Base-by-base conservation (phyloP, 2,329 filamentous ascomycete genomes). In the Xenoacremonium recifei region DNA sequence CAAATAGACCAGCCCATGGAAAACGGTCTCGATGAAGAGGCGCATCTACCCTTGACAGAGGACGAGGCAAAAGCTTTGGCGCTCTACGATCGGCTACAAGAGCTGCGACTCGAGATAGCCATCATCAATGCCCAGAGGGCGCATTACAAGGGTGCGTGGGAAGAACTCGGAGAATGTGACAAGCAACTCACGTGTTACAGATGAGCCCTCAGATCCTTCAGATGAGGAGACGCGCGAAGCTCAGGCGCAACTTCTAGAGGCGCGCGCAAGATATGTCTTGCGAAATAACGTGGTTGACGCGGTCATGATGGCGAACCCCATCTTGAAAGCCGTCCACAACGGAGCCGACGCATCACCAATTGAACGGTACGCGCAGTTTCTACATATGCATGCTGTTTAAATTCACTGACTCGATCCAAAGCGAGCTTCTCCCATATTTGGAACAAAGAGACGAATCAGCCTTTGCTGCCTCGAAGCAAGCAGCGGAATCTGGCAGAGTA, bases 291-390 rank as follows among this genome's bases (percentile, higher is more conserved):
- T 87, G 17, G 72, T 84, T 17, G 80, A 86, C 47, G 81, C 76
- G 35, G 80, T 88, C 39, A 66, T 93, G 51, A 80, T 81, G 53
- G 82, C 83, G 42, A 85, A 89, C 55, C 88, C 89, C 6, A 82
- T 87, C 30, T 70, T 95, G 43, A 88, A 87, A 57, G 85, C 89
- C 6, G 81, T 92, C 29, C 87, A 95, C 61, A 71, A 78, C 45
- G 82, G 82, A 32, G 78, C 77, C 11, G 75, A 79, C 45, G 77
- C 80, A 15, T 79, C 80, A 3, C 77, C 79, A 33, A 72, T 83
- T 39, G 87, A 93, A 66, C 79, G 81, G 87, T 88, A 73, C 29
- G 63, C 20, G 47, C 13, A 19, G 18, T 21, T 20, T 4, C 21
- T 37, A n/a, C 3, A 7, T 15, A 13, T 3, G 16, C 20, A 18